These are phyloP conservation scores for Oenanthe sinensis DNA, from an alignment of 129 eudicot species.

Conservation along the genomic window DNA sequence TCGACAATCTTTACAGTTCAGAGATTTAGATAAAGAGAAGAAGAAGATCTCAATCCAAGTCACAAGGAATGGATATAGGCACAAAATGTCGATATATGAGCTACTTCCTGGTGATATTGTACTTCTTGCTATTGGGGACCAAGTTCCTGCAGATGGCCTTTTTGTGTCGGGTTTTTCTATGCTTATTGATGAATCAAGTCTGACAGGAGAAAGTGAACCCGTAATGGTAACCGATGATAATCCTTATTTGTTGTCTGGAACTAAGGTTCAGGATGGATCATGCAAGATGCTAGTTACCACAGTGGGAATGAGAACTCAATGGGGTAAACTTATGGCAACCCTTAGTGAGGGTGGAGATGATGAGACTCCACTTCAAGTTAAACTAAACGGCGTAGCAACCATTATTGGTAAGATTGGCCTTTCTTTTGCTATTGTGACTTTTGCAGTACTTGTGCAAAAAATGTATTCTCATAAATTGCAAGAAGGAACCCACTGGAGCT, in stretches of 20 bases:
- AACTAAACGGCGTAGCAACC: no score
- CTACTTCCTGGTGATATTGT: neutral
- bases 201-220: neutral
- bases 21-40: neutral
- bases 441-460: no score
- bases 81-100: neutral
- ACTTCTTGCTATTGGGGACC: neutral
- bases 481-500: neutral
- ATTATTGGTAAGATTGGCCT: no score
- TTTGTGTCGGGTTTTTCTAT: neutral
- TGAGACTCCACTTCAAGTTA: no score
- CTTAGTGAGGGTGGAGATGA: no score
- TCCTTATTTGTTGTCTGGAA: no score
- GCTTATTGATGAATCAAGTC: neutral
- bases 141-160: neutral
- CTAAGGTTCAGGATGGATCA: no score
- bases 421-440: no score
- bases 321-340: no score
- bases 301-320: no score
- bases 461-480: neutral
- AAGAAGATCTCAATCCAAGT: neutral
- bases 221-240: neutral
- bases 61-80: slow-evolving; percentile 2
- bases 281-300: no score
- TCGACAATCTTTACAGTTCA: neutral